Base-by-base conservation (phyloP, 495 filamentous ascomycete species). In the Tirmania nivea region DNA sequence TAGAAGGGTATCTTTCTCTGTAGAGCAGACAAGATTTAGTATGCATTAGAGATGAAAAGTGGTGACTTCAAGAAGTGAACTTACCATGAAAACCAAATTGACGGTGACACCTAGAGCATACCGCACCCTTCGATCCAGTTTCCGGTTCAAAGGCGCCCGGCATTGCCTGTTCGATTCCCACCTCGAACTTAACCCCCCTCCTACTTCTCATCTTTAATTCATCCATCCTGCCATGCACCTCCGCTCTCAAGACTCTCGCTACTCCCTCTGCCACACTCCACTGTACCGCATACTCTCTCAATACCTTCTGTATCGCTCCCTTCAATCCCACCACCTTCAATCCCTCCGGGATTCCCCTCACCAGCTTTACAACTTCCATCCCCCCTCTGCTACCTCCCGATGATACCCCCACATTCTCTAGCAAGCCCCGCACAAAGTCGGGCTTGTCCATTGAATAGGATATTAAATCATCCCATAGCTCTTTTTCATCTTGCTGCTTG, bases 401-500 rank as follows among this genome's bases (percentile, higher is more conserved):
- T 12, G 48, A 19, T 4, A 87, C 94, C 11, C 92, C 90, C 6
- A 92, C 88, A 66, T 95, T 86, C 57, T 94, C 85, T 2, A 97
- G 76, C 8, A 97, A 70, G 2, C 84, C 92, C 16, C 85, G 79
- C 54, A 97, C 94, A 69, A 97, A 97, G 12, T 75, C 75, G 0
- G 90, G 90, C 58, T 93, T 93, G 66, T 94, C 85, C 92, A 97
- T 96, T 20, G 78, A 82, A 69, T 95, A 95, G 55, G 87, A 77
- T 19, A 97, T 78, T 10, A 97, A 74, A 60, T 97, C 90, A 57
- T 93, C 81, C 90, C 90, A 97, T 0, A 97, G 74, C 59, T 89
- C 84, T 0, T 78, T 77, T 55, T 96, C 89, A 55, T 87, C 76
- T 64, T 94, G 87, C 49, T 85, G 79, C 66, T 94, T 94, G 50